These are phyloP conservation scores for Diacronema lutheri DNA, from an alignment of 78 protist species.

Conservation along the genomic window DNA sequence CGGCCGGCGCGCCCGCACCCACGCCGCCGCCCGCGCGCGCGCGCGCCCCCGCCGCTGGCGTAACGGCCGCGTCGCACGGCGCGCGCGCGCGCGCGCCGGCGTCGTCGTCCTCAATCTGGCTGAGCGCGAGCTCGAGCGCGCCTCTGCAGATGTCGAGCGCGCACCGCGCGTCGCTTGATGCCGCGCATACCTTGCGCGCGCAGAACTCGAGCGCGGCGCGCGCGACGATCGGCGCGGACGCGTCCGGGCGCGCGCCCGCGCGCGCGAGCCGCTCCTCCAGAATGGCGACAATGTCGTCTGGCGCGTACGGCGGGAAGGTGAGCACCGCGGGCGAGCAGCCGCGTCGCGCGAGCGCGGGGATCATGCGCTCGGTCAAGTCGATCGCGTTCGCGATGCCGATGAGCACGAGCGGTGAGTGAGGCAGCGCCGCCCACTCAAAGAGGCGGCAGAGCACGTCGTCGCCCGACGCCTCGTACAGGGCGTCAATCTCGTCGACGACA, in stretches of 20 bases:
- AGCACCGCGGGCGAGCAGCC: neutral
- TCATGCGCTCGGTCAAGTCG: neutral
- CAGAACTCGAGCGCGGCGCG: neutral
- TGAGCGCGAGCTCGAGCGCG: neutral
- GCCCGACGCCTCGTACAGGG: neutral
- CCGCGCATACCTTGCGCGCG: neutral
- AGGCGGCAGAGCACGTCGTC: neutral
- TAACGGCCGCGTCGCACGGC: neutral
- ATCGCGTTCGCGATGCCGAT: constrained; percentile 5
- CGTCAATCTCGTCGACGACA: neutral
- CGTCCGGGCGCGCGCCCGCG: neutral
- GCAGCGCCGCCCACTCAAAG: neutral
- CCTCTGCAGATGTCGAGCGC: neutral
- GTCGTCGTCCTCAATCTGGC: neutral
- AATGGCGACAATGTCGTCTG: neutral
- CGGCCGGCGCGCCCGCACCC: too few species aligned
- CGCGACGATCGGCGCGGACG: neutral
- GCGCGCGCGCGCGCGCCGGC: neutral
- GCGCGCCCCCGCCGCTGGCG: too few species aligned
- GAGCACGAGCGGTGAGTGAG: neutral
- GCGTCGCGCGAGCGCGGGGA: neutral
- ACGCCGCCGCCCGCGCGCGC: neutral
- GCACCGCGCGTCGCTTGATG: constrained; percentile 3
- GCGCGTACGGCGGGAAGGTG: neutral
- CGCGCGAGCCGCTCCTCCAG: neutral